A percentile compares a stretch with the other conserved stretches of the same genome.
Evolutionary conservation across 2,329 filamentous ascomycete genomes (phyloP).

Genomic region (Sodiomyces alkalinus): DNA sequence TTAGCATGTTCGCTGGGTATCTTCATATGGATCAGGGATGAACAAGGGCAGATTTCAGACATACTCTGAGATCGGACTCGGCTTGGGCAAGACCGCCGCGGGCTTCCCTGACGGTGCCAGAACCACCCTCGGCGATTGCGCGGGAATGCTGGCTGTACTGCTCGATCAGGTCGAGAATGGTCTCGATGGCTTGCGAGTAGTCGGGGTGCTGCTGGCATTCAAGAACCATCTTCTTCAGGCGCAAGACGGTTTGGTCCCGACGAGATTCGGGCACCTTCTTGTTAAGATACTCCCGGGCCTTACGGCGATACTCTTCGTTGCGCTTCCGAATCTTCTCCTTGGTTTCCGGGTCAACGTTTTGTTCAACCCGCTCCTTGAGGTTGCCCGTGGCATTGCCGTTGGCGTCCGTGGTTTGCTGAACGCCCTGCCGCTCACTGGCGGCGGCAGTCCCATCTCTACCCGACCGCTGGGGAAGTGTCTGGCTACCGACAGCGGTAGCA

Average conservation of each 20-base stretch:
- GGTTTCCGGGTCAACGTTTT: slow-evolving; percentile 53
- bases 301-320: slow-evolving; percentile 26
- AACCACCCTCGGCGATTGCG: slow-evolving; percentile 45
- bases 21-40: slow-evolving; percentile 8
- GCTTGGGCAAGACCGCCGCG: slow-evolving; percentile 53
- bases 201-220: slow-evolving; percentile 93
- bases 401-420: slow-evolving; percentile 33
- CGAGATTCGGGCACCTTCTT: slow-evolving; percentile 86
- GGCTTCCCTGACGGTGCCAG: slow-evolving; percentile 57
- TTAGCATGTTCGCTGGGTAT: no score
- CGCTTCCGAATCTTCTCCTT: slow-evolving; percentile 29
- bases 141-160: slow-evolving; percentile 67
- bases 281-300: slow-evolving; percentile 59
- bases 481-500: slow-evolving; percentile 38
- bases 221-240: slow-evolving; percentile 91
- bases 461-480: slow-evolving; percentile 34
- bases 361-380: slow-evolving; percentile 35
- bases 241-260: slow-evolving; percentile 80
- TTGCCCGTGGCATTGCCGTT: slow-evolving; percentile 25
- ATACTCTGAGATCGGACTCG: slow-evolving; percentile 67
- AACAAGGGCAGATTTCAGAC: slow-evolving; percentile 14
- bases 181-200: slow-evolving; percentile 83
- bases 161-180: slow-evolving; percentile 70
- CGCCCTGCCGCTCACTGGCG: slow-evolving; percentile 28
- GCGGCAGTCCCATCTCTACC: no score